These are phyloP conservation scores for Neostapfia colusana DNA, from an alignment of 176 grass and related monocot genomes.

Conservation along the genomic window DNA sequence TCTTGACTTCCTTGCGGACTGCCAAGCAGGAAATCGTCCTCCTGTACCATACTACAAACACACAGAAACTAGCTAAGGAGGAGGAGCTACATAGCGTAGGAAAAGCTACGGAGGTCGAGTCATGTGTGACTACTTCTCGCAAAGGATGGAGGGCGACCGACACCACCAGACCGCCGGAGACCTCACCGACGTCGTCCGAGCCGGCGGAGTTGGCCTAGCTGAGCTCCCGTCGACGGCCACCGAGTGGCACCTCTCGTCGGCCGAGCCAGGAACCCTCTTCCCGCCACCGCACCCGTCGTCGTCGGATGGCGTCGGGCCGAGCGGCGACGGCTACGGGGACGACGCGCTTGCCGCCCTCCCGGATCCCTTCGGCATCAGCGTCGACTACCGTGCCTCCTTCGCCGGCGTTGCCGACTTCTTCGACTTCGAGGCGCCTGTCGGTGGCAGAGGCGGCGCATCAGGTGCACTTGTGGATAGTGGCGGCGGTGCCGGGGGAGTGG, in stretches of 20 bases:
- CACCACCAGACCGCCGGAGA: slow-evolving; percentile 63
- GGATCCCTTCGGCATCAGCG: slow-evolving; percentile 54
- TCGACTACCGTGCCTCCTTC: slow-evolving; percentile 32
- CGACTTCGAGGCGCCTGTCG: slow-evolving; percentile 34
- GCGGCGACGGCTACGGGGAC: slow-evolving; percentile 38
- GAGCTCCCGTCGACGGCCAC: slow-evolving; percentile 31
- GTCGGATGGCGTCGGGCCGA: slow-evolving; percentile 17
- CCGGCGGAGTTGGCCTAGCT: slow-evolving; percentile 39
- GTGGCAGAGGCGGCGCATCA: background rate
- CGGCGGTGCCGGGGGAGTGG: slow-evolving; percentile 17
- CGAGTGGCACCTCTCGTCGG: slow-evolving; percentile 44
- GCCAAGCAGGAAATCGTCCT: background rate
- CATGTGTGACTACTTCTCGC: slow-evolving; percentile 91
- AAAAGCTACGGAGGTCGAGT: background rate
- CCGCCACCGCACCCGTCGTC: slow-evolving; percentile 31
- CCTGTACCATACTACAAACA: background rate
- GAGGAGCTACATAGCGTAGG: background rate
- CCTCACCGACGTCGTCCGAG: slow-evolving; percentile 75
- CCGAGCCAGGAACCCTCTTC: slow-evolving; percentile 38
- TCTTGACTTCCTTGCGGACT: slow-evolving; percentile 28
- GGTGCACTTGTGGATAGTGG: background rate
- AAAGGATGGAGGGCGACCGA: slow-evolving; percentile 54
- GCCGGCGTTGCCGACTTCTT: slow-evolving; percentile 18
- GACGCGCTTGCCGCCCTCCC: slow-evolving; percentile 56
- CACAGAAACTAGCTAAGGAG: background rate